phyloP scores from a whole-genome alignment of 2,329 filamentous ascomycete species.

The Arthrobotrys megalospora region DNA sequence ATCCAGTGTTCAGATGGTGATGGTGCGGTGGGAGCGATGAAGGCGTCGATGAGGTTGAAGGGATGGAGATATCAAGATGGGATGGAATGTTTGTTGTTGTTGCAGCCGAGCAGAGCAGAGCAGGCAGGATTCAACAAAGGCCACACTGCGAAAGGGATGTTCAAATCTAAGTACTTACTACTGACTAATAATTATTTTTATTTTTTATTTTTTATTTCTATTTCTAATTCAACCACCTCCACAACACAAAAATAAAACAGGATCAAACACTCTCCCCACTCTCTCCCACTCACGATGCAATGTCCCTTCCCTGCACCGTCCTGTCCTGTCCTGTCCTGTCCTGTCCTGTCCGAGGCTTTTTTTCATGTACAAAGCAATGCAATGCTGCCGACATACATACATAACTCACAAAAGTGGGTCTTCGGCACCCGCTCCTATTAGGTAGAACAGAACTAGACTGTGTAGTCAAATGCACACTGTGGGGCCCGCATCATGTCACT shows the following conservation, averaged over 20 bases:
- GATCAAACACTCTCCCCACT: constrained; percentile 13
- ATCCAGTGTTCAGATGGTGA: not conserved
- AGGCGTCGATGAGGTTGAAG: constrained; percentile 20
- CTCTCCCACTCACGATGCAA: too few species aligned
- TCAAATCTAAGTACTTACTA: too few species aligned
- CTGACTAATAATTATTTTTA: too few species aligned
- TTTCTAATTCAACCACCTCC: constrained; percentile 67
- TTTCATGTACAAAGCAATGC: constrained; percentile 67
- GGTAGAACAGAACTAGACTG: not conserved
- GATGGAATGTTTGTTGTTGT: constrained; percentile 22
- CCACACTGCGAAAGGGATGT: constrained; percentile 63
- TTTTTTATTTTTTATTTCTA: constrained; percentile 4
- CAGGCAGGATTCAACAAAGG: constrained; percentile 69
- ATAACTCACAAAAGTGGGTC: constrained; percentile 31
- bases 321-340: not conserved
- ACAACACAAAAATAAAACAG: constrained; percentile 69
- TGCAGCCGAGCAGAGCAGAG: constrained; percentile 5
- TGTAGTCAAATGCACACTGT: constrained; percentile 60
- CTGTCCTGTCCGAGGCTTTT: not conserved
- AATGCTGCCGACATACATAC: constrained; percentile 70
- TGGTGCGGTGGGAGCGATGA: not conserved
- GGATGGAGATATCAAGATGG: constrained; percentile 1
- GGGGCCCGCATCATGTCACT: constrained; percentile 29
- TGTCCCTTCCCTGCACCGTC: not conserved
- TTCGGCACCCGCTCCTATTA: constrained; percentile 35